Conservation (phyloP, 2,329 filamentous ascomycete genomes). For the Apiospora aurea region DNA sequence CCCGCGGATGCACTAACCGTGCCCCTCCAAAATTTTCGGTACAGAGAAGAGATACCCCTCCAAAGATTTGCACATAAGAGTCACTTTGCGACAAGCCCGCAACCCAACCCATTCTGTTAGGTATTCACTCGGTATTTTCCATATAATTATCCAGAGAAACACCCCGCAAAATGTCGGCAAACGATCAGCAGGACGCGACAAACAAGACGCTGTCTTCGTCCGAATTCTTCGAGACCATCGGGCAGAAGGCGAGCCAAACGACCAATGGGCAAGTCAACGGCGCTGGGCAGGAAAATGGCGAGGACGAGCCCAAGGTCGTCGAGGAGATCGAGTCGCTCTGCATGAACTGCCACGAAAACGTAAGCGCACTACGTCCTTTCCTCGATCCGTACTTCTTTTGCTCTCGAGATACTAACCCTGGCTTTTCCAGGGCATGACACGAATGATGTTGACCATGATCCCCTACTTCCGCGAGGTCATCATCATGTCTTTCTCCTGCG, state of each 20-base stretch:
- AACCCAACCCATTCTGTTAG: slow-evolving; percentile 17
- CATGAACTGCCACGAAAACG: slow-evolving; percentile 86
- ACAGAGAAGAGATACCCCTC: slow-evolving; percentile 8
- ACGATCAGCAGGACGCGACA: slow-evolving; percentile 45
- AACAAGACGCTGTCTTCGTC: slow-evolving; percentile 42
- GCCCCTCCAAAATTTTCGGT: slow-evolving; percentile 30
- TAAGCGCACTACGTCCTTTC: slow-evolving; percentile 46
- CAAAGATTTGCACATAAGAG: slow-evolving; percentile 9
- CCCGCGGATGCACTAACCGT: slow-evolving; percentile 27
- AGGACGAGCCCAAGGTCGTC: slow-evolving; percentile 62
- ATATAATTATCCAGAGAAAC: neutral
- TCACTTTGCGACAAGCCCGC: slow-evolving; percentile 14
- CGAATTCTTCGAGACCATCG: slow-evolving; percentile 69
- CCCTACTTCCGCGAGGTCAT: slow-evolving; percentile 98
- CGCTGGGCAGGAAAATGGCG: slow-evolving; percentile 40
- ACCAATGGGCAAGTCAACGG: slow-evolving; percentile 33
- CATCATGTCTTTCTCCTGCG: slow-evolving; percentile 95
- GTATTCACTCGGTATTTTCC: neutral
- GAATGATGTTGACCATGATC: slow-evolving; percentile 87
- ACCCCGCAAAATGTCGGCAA: slow-evolving; percentile 49
- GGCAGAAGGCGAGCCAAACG: slow-evolving; percentile 62
- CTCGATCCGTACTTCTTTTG: neutral
- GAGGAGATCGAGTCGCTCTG: slow-evolving; percentile 80
- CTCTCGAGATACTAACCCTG: slow-evolving; percentile 21
- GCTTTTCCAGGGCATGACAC: slow-evolving; percentile 73